A percentile compares a stretch with the other conserved stretches of the same genome.
Evolutionary conservation across 1,284 basidiomycete genomes (phyloP).

Genomic region (Ganoderma lucidum): DNA sequence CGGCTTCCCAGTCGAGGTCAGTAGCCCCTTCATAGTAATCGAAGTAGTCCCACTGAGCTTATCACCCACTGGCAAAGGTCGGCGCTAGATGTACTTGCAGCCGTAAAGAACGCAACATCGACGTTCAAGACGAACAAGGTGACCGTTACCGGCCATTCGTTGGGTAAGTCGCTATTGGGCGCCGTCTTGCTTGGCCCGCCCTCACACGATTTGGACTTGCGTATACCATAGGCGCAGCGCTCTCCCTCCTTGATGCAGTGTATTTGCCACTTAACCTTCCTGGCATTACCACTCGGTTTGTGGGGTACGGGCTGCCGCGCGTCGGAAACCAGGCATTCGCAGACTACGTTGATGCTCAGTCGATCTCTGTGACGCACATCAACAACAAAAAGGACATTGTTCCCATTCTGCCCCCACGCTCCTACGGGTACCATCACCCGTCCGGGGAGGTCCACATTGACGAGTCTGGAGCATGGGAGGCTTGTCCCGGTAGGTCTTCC

Average conservation of each 20-base stretch:
- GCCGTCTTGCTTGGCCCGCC: neutral
- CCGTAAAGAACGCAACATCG: constrained; percentile 45
- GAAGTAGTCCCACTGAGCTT: neutral
- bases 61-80: constrained; percentile 33
- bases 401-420: constrained; percentile 44
- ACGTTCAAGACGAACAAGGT: constrained; percentile 42
- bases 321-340: constrained; percentile 68
- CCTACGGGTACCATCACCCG: constrained; percentile 62
- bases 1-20: constrained; percentile 58
- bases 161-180: constrained; percentile 44
- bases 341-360: constrained; percentile 60
- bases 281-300: constrained; percentile 47
- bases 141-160: constrained; percentile 49
- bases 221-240: constrained; percentile 47
- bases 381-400: constrained; percentile 43
- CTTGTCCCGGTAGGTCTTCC: constrained; percentile 50
- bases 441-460: constrained; percentile 68
- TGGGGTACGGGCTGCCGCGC: constrained; percentile 62
- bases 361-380: constrained; percentile 39
- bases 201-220: neutral
- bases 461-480: constrained; percentile 54
- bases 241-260: constrained; percentile 55
- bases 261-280: constrained; percentile 54
- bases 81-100: constrained; percentile 45
- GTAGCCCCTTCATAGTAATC: constrained; percentile 20